Conservation (phyloP, 179 eudicot species). For the Spergularia azorica region DNA sequence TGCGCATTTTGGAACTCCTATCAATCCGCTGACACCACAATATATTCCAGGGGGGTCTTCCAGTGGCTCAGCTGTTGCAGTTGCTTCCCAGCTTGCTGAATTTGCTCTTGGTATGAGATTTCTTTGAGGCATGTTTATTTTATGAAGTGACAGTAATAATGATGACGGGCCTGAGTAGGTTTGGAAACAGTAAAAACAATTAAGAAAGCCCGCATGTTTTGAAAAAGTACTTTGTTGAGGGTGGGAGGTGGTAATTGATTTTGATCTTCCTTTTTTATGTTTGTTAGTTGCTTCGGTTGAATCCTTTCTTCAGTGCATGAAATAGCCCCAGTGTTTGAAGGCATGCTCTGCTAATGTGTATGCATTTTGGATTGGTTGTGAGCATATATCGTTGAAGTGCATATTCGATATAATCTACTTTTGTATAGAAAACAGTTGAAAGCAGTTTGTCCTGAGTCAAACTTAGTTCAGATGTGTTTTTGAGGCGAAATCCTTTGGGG, state of each 20-base stretch:
- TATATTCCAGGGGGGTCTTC: conserved; percentile 86
- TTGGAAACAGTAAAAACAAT: not conserved
- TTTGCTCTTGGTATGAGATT: conserved; percentile 71
- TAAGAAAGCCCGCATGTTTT: not conserved
- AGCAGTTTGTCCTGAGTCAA: not conserved
- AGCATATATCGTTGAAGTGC: not conserved
- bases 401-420: not conserved
- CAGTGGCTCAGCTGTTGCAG: conserved; percentile 94
- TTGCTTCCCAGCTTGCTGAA: conserved; percentile 74
- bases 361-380: not conserved
- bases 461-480: not conserved
- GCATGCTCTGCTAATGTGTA: not conserved
- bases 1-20: conserved; percentile 75
- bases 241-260: not conserved
- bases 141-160: not conserved
- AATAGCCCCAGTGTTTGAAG: not conserved
- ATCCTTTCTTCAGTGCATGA: not conserved
- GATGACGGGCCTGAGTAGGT: not conserved
- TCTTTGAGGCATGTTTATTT: conserved; percentile 1
- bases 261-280: not conserved
- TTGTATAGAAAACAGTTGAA: not conserved
- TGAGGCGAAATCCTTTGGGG: not conserved
- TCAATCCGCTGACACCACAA: conserved; percentile 66
- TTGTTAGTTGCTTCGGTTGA: not conserved
- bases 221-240: not conserved